Evolutionary conservation across 129 eudicot genomes (phyloP).

Genomic region (Mikania micrantha): DNA sequence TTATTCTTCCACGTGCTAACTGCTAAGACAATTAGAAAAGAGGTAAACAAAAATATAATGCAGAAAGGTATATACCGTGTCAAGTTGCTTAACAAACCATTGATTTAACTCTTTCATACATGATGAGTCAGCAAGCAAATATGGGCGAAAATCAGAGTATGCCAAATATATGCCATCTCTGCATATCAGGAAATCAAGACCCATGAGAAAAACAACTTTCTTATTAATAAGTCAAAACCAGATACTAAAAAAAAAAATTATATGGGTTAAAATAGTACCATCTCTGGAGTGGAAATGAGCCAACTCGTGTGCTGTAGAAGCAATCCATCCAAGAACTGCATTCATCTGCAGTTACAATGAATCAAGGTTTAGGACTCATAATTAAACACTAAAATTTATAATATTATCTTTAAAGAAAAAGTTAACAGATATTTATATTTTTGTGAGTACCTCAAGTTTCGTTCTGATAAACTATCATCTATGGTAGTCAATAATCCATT

Average conservation of each 20-base stretch:
- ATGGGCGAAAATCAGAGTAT: constrained; percentile 86
- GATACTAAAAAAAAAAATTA: not conserved
- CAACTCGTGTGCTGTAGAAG: constrained; percentile 88
- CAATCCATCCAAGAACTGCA: constrained; percentile 93
- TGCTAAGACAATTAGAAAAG: not conserved
- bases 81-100: constrained; percentile 93
- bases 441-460: constrained; percentile 69
- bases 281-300: constrained; percentile 97
- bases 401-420: not conserved
- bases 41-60: not conserved
- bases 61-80: constrained; percentile 48
- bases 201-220: not conserved
- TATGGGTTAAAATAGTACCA: constrained; percentile 33
- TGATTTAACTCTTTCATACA: constrained; percentile 91
- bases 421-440: not conserved
- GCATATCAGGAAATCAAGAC: constrained; percentile 31
- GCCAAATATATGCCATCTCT: constrained; percentile 87
- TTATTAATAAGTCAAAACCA: not conserved
- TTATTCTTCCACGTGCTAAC: not conserved
- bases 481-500: constrained; percentile 63
- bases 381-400: not conserved
- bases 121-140: constrained; percentile 74
- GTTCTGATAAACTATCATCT: constrained; percentile 83
- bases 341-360: constrained; percentile 57
- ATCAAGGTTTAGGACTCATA: constrained; percentile 14